Conservation (phyloP, 1,284 basidiomycete species). For the Hemileia vastatrix region DNA sequence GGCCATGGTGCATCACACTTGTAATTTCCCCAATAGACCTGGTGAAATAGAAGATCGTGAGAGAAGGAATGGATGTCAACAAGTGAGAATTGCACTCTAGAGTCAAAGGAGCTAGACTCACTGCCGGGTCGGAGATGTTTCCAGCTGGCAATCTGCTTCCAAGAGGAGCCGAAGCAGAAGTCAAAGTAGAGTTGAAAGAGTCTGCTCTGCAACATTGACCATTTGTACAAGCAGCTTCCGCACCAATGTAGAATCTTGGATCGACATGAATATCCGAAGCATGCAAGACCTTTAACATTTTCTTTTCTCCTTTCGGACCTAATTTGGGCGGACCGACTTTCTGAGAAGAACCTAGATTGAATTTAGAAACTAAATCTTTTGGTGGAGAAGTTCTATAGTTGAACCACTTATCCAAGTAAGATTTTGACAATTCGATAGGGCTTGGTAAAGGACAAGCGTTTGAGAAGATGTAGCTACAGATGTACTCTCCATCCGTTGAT, state of each 20-base stretch:
- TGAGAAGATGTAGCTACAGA: too few relatives aligned
- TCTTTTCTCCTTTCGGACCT: constrained; percentile 7
- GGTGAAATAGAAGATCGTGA: constrained; percentile 32
- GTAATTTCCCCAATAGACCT: constrained; percentile 40
- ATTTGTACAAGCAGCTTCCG: constrained; percentile 35
- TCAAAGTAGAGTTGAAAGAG: constrained; percentile 35
- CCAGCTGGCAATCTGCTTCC: not conserved
- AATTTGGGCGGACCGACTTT: not conserved
- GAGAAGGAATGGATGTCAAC: too few relatives aligned
- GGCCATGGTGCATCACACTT: constrained; percentile 40
- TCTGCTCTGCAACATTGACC: constrained; percentile 40
- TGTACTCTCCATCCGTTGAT: too few relatives aligned
- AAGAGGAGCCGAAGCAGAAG: constrained; percentile 4
- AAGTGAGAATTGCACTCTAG: too few relatives aligned
- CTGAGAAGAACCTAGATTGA: not conserved
- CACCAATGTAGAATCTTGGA: constrained; percentile 38
- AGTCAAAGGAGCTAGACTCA: too few relatives aligned
- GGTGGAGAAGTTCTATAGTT: constrained; percentile 18
- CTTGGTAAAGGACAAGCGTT: too few relatives aligned
- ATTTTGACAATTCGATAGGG: constrained; percentile 28
- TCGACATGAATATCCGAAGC: constrained; percentile 42
- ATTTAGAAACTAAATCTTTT: not conserved
- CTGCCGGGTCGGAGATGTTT: not conserved
- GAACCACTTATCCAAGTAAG: constrained; percentile 37
- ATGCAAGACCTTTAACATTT: constrained; percentile 34